Conservation (phyloP, 2,329 filamentous ascomycete species). For the Sclerotinia subarctica region DNA sequence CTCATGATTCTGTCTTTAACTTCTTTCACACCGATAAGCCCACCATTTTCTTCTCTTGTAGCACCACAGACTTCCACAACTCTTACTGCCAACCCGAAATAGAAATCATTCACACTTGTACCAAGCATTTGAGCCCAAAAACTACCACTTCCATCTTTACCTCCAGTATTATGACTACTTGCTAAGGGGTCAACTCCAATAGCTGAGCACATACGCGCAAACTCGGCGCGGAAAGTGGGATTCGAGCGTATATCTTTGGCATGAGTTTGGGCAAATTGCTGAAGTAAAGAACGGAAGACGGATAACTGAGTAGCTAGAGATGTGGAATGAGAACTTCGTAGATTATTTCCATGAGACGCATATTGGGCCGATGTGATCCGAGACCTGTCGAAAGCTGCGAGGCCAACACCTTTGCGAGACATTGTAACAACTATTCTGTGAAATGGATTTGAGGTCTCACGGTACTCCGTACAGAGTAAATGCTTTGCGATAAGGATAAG, state of each 20-base stretch:
- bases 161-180: constrained; percentile 53
- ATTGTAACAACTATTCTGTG: constrained; percentile 40
- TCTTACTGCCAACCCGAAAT: constrained; percentile 94
- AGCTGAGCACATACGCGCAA: constrained; percentile 95
- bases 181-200: constrained; percentile 95
- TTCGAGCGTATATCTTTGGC: constrained; percentile 94
- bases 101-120: constrained; percentile 93
- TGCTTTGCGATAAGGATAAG: constrained; percentile 17
- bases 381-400: constrained; percentile 84
- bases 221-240: constrained; percentile 91
- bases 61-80: constrained; percentile 89
- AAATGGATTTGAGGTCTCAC: constrained; percentile 4
- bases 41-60: constrained; percentile 87
- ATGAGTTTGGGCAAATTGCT: constrained; percentile 94
- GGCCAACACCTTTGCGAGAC: constrained; percentile 80
- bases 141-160: constrained; percentile 54
- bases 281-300: constrained; percentile 91
- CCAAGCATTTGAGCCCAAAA: constrained; percentile 94
- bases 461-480: not conserved
- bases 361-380: constrained; percentile 85
- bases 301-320: constrained; percentile 90
- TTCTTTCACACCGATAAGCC: constrained; percentile 80
- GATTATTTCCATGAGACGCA: constrained; percentile 79
- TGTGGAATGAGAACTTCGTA: constrained; percentile 79
- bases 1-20: constrained; percentile 72